Conservation (phyloP, 2,329 filamentous ascomycete species). For the Fusarium tuaranense region DNA sequence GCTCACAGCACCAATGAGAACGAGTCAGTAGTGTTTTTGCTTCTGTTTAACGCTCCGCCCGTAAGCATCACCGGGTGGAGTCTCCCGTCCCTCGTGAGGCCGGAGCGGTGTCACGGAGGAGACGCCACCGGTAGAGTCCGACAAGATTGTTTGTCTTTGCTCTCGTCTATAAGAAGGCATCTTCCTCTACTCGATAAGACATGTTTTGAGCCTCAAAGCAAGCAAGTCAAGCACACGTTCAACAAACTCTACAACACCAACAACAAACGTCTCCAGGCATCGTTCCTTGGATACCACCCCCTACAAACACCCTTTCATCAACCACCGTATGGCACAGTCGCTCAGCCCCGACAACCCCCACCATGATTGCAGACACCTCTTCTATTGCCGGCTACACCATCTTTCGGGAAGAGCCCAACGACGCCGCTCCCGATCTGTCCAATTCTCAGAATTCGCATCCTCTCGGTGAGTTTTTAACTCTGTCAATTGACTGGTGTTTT, state of each 20-base stretch:
- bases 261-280: background rate
- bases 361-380: conserved; percentile 56
- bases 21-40: conserved; percentile 5
- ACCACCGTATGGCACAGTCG: conserved; percentile 44
- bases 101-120: conserved; percentile 32
- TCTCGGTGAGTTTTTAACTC: conserved; percentile 45
- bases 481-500: background rate
- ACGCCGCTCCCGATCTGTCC: conserved; percentile 50
- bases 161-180: conserved; percentile 43
- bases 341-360: conserved; percentile 49
- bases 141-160: background rate
- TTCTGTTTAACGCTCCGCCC: conserved; percentile 7
- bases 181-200: conserved; percentile 17
- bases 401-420: conserved; percentile 56
- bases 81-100: background rate
- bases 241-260: background rate
- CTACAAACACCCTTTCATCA: conserved; percentile 7
- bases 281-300: conserved; percentile 5
- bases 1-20: background rate
- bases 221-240: background rate
- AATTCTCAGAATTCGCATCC: conserved; percentile 51
- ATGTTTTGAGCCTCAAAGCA: conserved; percentile 3
- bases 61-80: background rate
- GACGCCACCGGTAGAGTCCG: conserved; percentile 28
- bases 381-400: conserved; percentile 60